Base-by-base conservation (phyloP, 1,284 basidiomycete genomes). In the Microbotryomycetes sp. region DNA sequence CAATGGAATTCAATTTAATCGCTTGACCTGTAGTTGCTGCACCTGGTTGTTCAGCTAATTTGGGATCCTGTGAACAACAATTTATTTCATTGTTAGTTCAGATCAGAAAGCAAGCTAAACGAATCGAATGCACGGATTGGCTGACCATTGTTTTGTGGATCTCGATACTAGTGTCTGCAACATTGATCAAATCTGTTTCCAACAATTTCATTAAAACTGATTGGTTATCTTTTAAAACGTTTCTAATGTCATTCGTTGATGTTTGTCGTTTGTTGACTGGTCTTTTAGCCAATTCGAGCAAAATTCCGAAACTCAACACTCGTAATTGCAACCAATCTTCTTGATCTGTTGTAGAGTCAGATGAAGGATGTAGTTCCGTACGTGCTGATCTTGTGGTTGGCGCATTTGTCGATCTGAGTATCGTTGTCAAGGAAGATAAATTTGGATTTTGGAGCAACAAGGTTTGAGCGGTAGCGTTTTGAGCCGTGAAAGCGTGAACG, bases 1-100 rank as follows among this genome's bases (percentile, higher is more conserved):
- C 92, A 46, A 91, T 78, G n/a, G 79, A 77, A 62, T 88, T 86
- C 6, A 94, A 80, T 71, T 86, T 83, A 16, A 83, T 64, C 71
- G 91, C 49, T 15, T 58, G 59, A 4, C 64, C 51, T 16, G 45
- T 31, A 0, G 64, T 45, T 4, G 54, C 48, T 2, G 57, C 26
- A 9, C 32, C 22, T 1, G 55, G 0, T 52, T 23, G 7, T 54
- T 52, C 28, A 54, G 66, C 4, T 19, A 59, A 54, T 2, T 52
- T 60, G 28, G 63, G 53, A 32, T 63, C 63, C 66, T 64, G 58
- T 42, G 4, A 14, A 1, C n/a, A n/a, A n/a, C n/a, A n/a, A n/a
- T n/a, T n/a, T n/a, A n/a, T n/a, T n/a, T n/a, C n/a, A n/a, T n/a
- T n/a, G n/a, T n/a, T n/a, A 9, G 14, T 3, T 6, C 9, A n/a